These are phyloP conservation scores for Apiotrichum mycotoxinovorans DNA, from an alignment of 1,284 basidiomycete species.

Conservation along the genomic window DNA sequence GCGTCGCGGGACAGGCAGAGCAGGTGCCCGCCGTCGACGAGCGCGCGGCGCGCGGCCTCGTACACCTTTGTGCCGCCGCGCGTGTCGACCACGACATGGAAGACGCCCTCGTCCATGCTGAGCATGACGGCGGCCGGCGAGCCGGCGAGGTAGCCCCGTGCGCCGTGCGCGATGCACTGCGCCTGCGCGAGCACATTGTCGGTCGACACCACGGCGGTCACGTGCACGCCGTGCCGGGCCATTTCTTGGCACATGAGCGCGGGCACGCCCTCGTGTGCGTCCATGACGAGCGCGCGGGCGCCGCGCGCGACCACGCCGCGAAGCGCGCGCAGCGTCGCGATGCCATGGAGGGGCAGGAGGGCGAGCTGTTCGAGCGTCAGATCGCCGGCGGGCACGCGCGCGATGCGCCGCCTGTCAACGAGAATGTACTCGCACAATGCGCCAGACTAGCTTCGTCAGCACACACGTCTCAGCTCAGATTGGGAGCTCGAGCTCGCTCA, in stretches of 20 bases:
- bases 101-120: conserved; percentile 47
- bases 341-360: conserved; percentile 67
- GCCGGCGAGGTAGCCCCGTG: conserved; percentile 43
- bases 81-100: conserved; percentile 76
- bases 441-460: conserved; percentile 64
- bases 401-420: conserved; percentile 70
- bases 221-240: conserved; percentile 37
- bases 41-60: conserved; percentile 63
- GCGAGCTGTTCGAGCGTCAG: conserved; percentile 72
- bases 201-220: conserved; percentile 43
- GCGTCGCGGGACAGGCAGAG: conserved; percentile 1
- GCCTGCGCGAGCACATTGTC: conserved; percentile 27
- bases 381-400: conserved; percentile 57
- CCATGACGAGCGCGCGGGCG: conserved; percentile 62
- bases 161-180: conserved; percentile 40
- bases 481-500: too few species aligned
- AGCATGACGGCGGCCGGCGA: conserved; percentile 39
- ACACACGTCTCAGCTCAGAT: too few species aligned
- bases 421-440: conserved; percentile 77
- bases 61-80: conserved; percentile 71
- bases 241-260: conserved; percentile 73
- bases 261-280: conserved; percentile 71
- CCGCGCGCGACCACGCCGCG: conserved; percentile 53
- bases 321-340: conserved; percentile 72
- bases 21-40: conserved; percentile 51